Evolutionary conservation across 805 yeast species (phyloP), one percentile per base, ranked within the genome.

Genomic region (Zygoascus ofunaensis): DNA sequence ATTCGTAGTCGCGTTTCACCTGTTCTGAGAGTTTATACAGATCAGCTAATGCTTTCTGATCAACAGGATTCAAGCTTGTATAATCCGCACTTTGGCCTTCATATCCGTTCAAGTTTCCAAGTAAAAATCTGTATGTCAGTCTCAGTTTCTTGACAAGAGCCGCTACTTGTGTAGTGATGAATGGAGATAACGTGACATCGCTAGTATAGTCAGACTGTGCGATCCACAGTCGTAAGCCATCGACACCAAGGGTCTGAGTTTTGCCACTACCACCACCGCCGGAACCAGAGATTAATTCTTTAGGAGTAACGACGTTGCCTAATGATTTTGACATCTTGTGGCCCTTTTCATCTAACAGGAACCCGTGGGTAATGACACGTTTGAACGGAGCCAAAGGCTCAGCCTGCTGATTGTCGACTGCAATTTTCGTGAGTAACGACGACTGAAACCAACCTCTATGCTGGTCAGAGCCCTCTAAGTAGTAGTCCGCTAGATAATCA

Each of bases 391-490:
- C 77, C 0, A 36, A 45, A 1, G 59, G 49, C 1, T 66, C 65
- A 3, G 55, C 56, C 0, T 66, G 51, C 32, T 64, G 54, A 12
- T 56, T 39, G 17, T 33, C 35, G 8, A 64, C 56, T 3, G 82
- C 83, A 19, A 87, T 73, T 56, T 79, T 83, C 20, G 94, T 87
- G 46, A 92, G 66, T 22, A 92, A 65, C 1, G 96, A 87, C 26
- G 95, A 85, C 66, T 92, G 99, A 61, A 92, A 92, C 99, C 99
- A 92, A 1, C 99, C 99, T 48, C 99, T 75, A 59, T 92, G 98
- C 62, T 92, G 99, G 59, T 92, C 99, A n/a, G 89, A 77, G 2
- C 99, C 99, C 68, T 92, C 99, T 12, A 90, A 62, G 58, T 87
- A 90, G n/a, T 86, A 73, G 62, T 89, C 94, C 0, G 94, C 81